phyloP scores from a whole-genome alignment of 768 basidiomycete species.

The Lenzites betulinus region DNA sequence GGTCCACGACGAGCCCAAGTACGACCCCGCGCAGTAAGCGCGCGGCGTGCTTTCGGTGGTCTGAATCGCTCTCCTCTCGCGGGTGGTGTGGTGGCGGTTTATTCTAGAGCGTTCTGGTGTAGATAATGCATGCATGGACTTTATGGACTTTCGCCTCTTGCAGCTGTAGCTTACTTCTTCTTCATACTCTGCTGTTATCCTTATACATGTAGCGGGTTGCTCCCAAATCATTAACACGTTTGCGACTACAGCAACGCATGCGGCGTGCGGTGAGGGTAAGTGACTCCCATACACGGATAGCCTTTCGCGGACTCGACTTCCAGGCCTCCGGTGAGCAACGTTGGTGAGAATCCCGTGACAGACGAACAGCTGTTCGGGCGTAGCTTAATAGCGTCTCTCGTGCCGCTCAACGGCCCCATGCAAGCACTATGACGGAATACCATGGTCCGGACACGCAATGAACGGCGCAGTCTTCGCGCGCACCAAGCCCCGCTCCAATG shows the following conservation, averaged over 20 bases:
- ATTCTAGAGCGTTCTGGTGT: not conserved
- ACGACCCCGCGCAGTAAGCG: conserved; percentile 12
- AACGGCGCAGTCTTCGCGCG: not conserved
- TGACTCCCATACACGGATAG: not conserved
- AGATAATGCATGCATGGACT: not conserved
- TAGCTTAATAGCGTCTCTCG: not conserved
- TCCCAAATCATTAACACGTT: conserved; percentile 1
- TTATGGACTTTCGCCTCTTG: not conserved
- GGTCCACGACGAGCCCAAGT: conserved; percentile 18
- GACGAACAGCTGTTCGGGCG: not conserved
- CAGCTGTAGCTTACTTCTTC: conserved; percentile 7
- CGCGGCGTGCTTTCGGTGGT: not conserved
- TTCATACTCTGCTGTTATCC: not conserved
- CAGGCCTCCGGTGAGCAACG: not conserved
- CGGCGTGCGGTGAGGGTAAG: too few relatives aligned
- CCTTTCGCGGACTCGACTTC: not conserved
- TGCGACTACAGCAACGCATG: too few relatives aligned
- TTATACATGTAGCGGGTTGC: conserved; percentile 6
- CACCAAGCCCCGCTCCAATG: not conserved
- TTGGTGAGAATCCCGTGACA: not conserved
- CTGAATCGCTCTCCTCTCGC: not conserved
- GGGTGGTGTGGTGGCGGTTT: not conserved
- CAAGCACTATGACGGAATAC: not conserved
- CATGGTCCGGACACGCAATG: not conserved
- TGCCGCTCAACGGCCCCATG: not conserved